Conservation (phyloP, 106 monocot species). For the Chionographis japonica region DNA sequence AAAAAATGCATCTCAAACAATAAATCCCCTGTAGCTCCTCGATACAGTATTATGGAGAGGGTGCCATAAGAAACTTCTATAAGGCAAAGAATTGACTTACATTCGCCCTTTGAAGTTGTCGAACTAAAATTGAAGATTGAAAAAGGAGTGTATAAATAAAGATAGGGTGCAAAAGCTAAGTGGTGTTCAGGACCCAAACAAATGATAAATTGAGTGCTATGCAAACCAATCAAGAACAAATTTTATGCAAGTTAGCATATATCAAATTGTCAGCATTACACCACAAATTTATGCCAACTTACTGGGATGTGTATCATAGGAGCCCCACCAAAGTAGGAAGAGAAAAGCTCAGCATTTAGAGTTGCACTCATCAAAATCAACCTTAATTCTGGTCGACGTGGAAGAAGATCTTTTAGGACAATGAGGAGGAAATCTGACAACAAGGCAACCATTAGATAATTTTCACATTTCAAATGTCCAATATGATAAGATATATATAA, state of each 20-base stretch:
- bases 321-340: constrained; percentile 92
- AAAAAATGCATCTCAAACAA: too few relatives aligned
- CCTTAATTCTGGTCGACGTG: constrained; percentile 77
- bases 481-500: neutral
- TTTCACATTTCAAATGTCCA: neutral
- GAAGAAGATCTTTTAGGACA: constrained; percentile 94
- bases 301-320: constrained; percentile 97
- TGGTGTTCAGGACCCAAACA: neutral
- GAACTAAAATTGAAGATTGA: too few relatives aligned
- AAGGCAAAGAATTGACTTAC: too few relatives aligned
- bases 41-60: too few relatives aligned
- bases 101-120: too few relatives aligned
- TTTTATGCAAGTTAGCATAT: neutral
- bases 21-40: too few relatives aligned
- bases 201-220: neutral
- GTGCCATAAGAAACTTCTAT: too few relatives aligned
- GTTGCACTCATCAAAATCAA: constrained; percentile 99
- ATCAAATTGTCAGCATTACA: neutral
- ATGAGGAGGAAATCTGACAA: constrained; percentile 92
- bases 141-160: too few relatives aligned
- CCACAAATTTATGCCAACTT: constrained; percentile 18
- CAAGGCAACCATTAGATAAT: constrained; percentile 12
- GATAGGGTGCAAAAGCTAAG: too few relatives aligned
- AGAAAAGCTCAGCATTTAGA: constrained; percentile 96
- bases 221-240: neutral